Percentiles rank a stretch among this genome's conserved stretches.
These are phyloP conservation scores for Populus trichocarpa DNA, from an alignment of 441 rosid species.

Conservation along the genomic window DNA sequence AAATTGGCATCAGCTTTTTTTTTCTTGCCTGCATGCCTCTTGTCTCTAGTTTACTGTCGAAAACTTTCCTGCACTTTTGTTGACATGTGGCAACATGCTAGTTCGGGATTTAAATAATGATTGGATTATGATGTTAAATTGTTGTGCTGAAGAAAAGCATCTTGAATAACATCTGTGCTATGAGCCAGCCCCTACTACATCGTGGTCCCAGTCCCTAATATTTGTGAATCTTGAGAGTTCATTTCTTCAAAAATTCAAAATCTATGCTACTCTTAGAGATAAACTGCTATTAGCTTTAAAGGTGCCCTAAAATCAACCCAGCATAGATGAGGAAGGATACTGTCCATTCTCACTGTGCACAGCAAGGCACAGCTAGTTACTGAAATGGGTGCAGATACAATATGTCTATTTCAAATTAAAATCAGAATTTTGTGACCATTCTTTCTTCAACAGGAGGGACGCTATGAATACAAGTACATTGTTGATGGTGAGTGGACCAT, in stretches of 20 bases:
- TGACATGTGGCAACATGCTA: not conserved
- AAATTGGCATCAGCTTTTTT: not conserved
- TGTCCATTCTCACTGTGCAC: not conserved
- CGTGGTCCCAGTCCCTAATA: not conserved
- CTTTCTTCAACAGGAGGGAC: conserved; percentile 68
- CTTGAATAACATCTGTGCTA: not conserved
- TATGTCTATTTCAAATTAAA: not conserved
- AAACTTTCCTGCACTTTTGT: not conserved
- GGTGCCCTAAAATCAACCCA: not conserved
- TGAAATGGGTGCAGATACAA: not conserved
- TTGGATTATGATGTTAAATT: not conserved
- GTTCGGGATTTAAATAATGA: too few relatives aligned
- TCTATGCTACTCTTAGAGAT: not conserved
- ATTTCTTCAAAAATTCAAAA: not conserved
- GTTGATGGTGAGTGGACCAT: conserved; percentile 75
- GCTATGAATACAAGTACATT: conserved; percentile 84
- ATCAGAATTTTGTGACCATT: not conserved
- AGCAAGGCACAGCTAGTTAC: not conserved
- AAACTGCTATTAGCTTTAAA: not conserved
- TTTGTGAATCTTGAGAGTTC: not conserved
- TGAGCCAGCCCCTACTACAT: not conserved
- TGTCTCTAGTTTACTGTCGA: not conserved
- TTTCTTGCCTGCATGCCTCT: not conserved
- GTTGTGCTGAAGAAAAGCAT: not conserved
- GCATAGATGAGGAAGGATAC: not conserved